These are phyloP conservation scores for Leptodontidium sp. DNA, from an alignment of 2,329 filamentous ascomycete genomes.

Conservation along the genomic window DNA sequence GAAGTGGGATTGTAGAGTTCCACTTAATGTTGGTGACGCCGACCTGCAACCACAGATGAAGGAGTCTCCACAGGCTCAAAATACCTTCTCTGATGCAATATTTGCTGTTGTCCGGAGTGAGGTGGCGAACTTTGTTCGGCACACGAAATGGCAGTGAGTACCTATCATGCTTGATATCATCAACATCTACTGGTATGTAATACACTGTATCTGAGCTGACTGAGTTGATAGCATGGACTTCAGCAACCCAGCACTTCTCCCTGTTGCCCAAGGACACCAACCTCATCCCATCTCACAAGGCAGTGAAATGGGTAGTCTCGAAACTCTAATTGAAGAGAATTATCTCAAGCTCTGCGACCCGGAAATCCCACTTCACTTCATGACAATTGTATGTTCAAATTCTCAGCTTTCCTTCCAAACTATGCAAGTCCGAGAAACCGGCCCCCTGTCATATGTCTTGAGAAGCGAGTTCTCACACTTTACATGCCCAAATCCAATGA, in stretches of 20 bases:
- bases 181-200: background rate
- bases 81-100: slow-evolving; percentile 65
- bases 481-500: background rate
- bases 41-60: slow-evolving; percentile 66
- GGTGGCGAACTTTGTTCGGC: slow-evolving; percentile 55
- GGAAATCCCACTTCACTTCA: slow-evolving; percentile 49
- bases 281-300: slow-evolving; percentile 18
- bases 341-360: slow-evolving; percentile 54
- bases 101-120: slow-evolving; percentile 66
- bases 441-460: no score
- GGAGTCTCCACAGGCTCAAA: slow-evolving; percentile 57
- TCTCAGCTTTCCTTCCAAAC: no score
- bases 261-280: slow-evolving; percentile 33
- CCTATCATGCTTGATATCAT: background rate
- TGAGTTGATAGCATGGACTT: slow-evolving; percentile 31
- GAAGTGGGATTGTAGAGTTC: slow-evolving; percentile 59
- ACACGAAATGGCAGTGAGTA: slow-evolving; percentile 35
- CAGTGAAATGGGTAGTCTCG: slow-evolving; percentile 44
- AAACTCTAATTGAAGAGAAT: slow-evolving; percentile 51
- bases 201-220: background rate
- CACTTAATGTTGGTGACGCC: slow-evolving; percentile 68
- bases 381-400: slow-evolving; percentile 36
- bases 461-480: no score
- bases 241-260: slow-evolving; percentile 35
- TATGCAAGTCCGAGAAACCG: background rate